phyloP scores from a whole-genome alignment of 495 filamentous ascomycete genomes.

The Trichoderma asperelloides region DNA sequence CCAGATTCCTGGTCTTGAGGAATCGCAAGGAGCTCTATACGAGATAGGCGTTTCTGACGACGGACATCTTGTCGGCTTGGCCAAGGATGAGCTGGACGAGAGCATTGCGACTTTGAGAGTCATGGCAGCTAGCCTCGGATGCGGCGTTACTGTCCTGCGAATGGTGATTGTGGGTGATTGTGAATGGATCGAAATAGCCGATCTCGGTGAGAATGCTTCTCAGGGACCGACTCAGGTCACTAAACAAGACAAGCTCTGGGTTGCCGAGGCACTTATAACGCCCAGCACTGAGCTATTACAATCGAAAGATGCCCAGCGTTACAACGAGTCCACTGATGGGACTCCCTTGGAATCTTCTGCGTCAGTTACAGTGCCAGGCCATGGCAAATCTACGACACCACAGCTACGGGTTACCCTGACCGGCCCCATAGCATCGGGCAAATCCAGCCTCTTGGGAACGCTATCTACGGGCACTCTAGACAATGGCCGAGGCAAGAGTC shows the following conservation, averaged over 20 bases:
- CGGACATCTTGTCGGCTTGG: conserved; percentile 83
- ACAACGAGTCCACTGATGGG: background rate
- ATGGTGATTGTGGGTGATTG: conserved; percentile 82
- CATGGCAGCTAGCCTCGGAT: conserved; percentile 90
- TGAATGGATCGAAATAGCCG: conserved; percentile 54
- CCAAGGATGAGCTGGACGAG: conserved; percentile 83
- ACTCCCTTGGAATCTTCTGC: background rate
- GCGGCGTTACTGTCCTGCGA: conserved; percentile 72
- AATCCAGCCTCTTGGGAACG: conserved; percentile 83
- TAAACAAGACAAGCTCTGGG: conserved; percentile 60
- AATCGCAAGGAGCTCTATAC: conserved; percentile 86
- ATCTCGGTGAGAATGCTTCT: conserved; percentile 11
- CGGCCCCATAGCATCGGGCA: conserved; percentile 86
- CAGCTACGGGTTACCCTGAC: conserved; percentile 88
- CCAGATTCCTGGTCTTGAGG: conserved; percentile 74
- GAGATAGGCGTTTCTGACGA: conserved; percentile 96
- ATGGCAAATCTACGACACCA: conserved; percentile 38
- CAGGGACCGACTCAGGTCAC: conserved; percentile 10
- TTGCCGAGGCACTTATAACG: conserved; percentile 64
- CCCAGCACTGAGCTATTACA: conserved; percentile 26
- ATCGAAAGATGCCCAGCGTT: background rate
- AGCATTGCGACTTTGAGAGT: conserved; percentile 71
- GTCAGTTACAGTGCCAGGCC: background rate
- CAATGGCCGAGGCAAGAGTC: conserved; percentile 83
- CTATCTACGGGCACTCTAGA: conserved; percentile 80